phyloP scores from a whole-genome alignment of 2,329 filamentous ascomycete species.

The Diaporthe sp. region DNA sequence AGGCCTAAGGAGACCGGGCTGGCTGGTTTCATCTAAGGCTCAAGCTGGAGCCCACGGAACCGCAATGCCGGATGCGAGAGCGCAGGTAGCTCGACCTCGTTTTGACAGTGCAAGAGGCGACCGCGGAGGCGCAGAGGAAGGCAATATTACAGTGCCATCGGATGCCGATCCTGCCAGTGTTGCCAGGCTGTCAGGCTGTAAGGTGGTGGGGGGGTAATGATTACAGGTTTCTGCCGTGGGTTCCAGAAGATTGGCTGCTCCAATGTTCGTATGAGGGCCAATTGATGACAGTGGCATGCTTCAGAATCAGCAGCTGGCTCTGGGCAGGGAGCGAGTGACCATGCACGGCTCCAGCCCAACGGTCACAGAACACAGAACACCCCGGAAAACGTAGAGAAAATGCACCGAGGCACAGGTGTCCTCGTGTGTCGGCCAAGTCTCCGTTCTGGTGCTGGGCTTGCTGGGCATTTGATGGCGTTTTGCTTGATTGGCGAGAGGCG shows the following conservation, averaged over 20 bases:
- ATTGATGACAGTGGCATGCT: constrained; percentile 26
- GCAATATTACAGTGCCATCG: constrained; percentile 2
- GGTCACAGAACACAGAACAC: neutral
- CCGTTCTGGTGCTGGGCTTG: neutral
- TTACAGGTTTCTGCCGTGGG: constrained; percentile 18
- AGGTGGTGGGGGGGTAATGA: neutral
- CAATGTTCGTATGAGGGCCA: constrained; percentile 23
- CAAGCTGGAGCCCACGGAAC: constrained; percentile 10
- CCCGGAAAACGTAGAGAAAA: neutral
- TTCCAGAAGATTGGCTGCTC: constrained; percentile 21
- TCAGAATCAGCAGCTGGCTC: constrained; percentile 19
- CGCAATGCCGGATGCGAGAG: constrained; percentile 2
- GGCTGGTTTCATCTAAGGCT: constrained; percentile 16
- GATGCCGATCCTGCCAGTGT: constrained; percentile 14
- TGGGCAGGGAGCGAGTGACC: constrained; percentile 3
- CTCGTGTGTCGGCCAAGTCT: constrained; percentile 13
- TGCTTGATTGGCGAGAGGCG: too few relatives aligned
- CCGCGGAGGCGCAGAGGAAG: neutral
- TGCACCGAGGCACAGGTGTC: neutral
- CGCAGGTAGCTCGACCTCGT: neutral
- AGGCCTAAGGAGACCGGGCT: neutral
- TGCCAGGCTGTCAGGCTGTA: neutral
- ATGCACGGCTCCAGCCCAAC: neutral
- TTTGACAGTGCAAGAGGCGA: neutral
- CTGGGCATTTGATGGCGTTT: constrained; percentile 2